Base-by-base conservation (phyloP, 2,329 filamentous ascomycete species). In the Ophiocordyceps australis region DNA sequence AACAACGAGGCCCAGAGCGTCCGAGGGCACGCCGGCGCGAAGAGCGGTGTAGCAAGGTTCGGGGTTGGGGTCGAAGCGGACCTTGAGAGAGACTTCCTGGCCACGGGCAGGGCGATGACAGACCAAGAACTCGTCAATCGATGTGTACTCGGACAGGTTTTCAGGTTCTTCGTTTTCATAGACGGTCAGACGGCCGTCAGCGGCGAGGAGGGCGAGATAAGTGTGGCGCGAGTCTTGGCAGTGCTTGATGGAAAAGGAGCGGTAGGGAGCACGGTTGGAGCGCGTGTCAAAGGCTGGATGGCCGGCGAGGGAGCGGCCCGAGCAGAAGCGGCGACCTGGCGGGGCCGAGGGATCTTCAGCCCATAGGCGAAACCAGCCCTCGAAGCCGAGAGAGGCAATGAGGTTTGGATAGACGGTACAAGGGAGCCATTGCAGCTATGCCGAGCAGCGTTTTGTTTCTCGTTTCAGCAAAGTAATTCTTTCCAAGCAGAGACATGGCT, bases 331-430 rank as follows among this genome's bases (percentile, higher is more conserved):
- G 17, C 78, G 71, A 17, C 83, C 82, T 1, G 75, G 73, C 2
- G 78, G 64, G 25, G 89, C 77, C 2, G 74, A 77, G 11, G 78
- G 73, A 50, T 94, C 82, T 54, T 94, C 86, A 32, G 79, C 75
- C 86, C 86, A 95, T 35, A 95, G 63, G 46, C 83, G 81, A 57
- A 91, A 82, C 47, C 75, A 74, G 41, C 86, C 81, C 41, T 94
- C 86, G 41, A 86, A 78, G 34, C 80, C 82, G 31, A 94, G 77
- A 28, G 79, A 92, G 29, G 76, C 85, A 38, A 95, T 60, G 39
- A 92, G 69, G 43, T 89, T 73, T 20, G 70, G 82, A 37, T 89
- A 89, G 31, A 89, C 74, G 34, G 80, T 86, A 0, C 83, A 79
- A 1, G 83, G 81, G 30, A 92, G 79, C 85, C 86, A 95, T 61